Base-by-base conservation (phyloP, 2,329 filamentous ascomycete genomes). In the Aureobasidium sp. region DNA sequence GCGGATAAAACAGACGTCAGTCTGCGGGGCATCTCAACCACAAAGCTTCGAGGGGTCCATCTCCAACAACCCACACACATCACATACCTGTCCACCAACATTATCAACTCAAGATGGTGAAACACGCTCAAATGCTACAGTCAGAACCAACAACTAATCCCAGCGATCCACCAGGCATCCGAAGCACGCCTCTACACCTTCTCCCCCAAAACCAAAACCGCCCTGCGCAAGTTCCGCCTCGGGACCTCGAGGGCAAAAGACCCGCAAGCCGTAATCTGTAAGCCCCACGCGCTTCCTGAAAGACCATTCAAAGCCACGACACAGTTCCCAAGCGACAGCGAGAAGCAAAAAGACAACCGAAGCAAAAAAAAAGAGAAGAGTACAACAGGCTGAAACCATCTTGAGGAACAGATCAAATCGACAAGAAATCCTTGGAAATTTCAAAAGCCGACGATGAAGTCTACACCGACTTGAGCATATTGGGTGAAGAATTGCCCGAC, bases 221-320 rank as follows among this genome's bases (percentile, higher is more conserved):
- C 90, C 66, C 81, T 98, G 60, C 86, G 88, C 70, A 97, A 96
- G 72, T 98, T 98, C 74, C 87, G 93, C 47, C 79, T 98, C 24
- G 83, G 85, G 22, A 97, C 93, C 2, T 96, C 90, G 29, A 79
- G 93, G 60, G 84, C 89, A 49, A 91, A 85, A 67, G 83, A 85
- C 41, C 86, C 90, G 0, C 89, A 96, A 74, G 93, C 90, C 57
- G 83, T 94, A 58, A 95, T 98, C 62, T 97, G 93, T 97, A 86
- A 71, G 84, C 78, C 29, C n/a, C n/a, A 55, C 63, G 66, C n/a
- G 17, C 30, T 21, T 7, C 30, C n/a, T 16, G 19, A 24, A 45
- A 12, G 4, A 11, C 21, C 21, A 14, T n/a, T n/a, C 69, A 63
- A 66, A 61, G 59, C 3, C 61, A 57, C 22, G 4, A 19, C 6